Conservation (phyloP, 768 basidiomycete species). For the Termitomyces sp. region DNA sequence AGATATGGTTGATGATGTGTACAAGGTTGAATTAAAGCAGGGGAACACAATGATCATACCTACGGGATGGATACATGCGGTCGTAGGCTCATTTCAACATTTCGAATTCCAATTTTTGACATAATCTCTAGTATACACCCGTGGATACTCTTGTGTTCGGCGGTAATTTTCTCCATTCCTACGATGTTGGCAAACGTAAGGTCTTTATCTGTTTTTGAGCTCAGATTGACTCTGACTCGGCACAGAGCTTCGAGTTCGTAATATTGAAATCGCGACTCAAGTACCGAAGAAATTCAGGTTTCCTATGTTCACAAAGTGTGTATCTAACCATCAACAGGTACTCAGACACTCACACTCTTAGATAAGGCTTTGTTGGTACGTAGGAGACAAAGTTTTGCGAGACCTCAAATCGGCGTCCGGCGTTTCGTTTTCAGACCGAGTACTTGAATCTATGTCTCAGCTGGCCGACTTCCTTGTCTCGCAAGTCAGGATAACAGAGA, state of each 20-base stretch:
- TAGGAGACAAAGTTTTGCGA: constrained; percentile 73
- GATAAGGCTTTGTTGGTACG: constrained; percentile 83
- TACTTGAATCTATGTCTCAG: constrained; percentile 64
- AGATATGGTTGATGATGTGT: constrained; percentile 87
- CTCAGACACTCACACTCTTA: not conserved
- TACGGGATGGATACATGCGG: constrained; percentile 97
- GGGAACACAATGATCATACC: constrained; percentile 95
- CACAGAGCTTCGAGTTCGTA: constrained; percentile 79
- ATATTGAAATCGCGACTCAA: constrained; percentile 89
- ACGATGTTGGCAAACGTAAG: constrained; percentile 82
- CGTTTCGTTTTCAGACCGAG: constrained; percentile 36
- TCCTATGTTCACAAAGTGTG: constrained; percentile 73
- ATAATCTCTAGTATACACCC: constrained; percentile 72
- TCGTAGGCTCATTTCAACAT: constrained; percentile 47
- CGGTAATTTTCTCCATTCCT: constrained; percentile 96
- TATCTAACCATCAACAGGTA: constrained; percentile 5
- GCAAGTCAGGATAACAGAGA: constrained; percentile 71
- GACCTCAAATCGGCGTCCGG: constrained; percentile 54
- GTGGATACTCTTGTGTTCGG: constrained; percentile 92
- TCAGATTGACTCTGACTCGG: constrained; percentile 3
- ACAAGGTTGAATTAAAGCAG: constrained; percentile 68
- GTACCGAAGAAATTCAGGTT: constrained; percentile 92
- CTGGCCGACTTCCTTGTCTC: constrained; percentile 77
- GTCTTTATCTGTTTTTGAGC: not conserved
- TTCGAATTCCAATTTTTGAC: not conserved